A percentile compares a stretch with the other conserved stretches of the same genome.
Conservation (phyloP, 1,284 basidiomycete species). For the Kalmanozyma brasiliensis region DNA sequence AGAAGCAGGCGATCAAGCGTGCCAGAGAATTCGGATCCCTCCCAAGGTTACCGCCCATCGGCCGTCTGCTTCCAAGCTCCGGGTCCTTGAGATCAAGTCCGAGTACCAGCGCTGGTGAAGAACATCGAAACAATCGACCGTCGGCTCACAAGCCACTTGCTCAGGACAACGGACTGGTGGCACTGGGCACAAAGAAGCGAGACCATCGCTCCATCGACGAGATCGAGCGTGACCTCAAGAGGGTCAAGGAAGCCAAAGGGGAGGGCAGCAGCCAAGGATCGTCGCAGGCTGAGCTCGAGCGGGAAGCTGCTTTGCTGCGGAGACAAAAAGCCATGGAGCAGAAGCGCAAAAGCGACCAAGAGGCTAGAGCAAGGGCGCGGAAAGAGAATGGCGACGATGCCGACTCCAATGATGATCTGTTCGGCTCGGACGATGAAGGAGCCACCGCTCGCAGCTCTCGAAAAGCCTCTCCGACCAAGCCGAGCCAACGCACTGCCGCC, state of each 20-base stretch:
- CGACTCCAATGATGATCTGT: constrained; percentile 29
- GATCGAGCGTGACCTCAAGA: constrained; percentile 52
- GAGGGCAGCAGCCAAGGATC: constrained; percentile 11
- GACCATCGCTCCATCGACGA: constrained; percentile 56
- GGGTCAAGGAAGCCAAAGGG: constrained; percentile 31
- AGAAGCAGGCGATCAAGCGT: constrained; percentile 46
- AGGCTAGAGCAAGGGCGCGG: constrained; percentile 22
- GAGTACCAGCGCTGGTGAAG: constrained; percentile 12
- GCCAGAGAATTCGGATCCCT: constrained; percentile 44
- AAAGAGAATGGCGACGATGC: constrained; percentile 11
- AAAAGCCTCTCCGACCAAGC: constrained; percentile 3
- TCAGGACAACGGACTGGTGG: constrained; percentile 33
- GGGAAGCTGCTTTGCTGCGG: constrained; percentile 40
- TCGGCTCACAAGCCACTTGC: constrained; percentile 12
- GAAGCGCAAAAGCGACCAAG: constrained; percentile 30
- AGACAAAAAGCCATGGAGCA: constrained; percentile 51
- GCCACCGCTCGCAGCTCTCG: background rate
- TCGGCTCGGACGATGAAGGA: constrained; percentile 30
- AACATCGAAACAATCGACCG: constrained; percentile 6
- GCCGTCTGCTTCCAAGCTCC: constrained; percentile 7
- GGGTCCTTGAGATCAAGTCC: constrained; percentile 21
- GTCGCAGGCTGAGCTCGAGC: constrained; percentile 27
- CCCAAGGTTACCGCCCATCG: constrained; percentile 18
- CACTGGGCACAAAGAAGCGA: constrained; percentile 47
- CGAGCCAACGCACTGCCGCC: background rate